Percentiles rank a stretch among this genome's conserved stretches.
These are phyloP conservation scores for Ilyonectria sp. DNA, from an alignment of 2,329 filamentous ascomycete genomes.

Conservation along the genomic window DNA sequence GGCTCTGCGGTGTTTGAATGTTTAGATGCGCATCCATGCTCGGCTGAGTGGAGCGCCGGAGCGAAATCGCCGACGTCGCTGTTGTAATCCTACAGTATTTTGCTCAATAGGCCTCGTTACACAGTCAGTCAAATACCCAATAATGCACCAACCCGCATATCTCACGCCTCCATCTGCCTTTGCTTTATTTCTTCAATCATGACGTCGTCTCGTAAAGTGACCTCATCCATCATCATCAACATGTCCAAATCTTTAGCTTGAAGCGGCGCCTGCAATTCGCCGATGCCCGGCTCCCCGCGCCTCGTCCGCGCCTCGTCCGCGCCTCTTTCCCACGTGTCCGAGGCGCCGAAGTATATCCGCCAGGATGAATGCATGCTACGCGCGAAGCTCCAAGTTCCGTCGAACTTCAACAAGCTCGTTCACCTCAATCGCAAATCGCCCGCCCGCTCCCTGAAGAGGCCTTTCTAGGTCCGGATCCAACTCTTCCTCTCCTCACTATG, in stretches of 20 bases:
- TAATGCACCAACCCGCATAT: too few relatives aligned
- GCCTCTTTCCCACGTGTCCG: conserved; percentile 11
- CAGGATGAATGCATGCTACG: conserved; percentile 6
- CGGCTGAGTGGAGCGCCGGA: conserved; percentile 43
- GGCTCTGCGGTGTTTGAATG: conserved; percentile 27
- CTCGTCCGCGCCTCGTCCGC: conserved; percentile 12
- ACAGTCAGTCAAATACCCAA: not conserved
- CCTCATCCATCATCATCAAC: conserved; percentile 1
- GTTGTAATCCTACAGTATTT: not conserved
- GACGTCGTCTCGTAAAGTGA: conserved; percentile 2
- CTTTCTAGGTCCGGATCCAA: not conserved
- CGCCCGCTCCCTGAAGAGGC: not conserved
- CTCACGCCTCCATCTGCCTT: not conserved
- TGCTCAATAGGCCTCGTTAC: not conserved
- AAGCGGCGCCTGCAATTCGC: conserved; percentile 15
- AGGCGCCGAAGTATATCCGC: conserved; percentile 27
- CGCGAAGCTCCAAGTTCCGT: conserved; percentile 12
- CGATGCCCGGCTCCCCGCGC: conserved; percentile 8
- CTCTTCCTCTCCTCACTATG: conserved; percentile 60
- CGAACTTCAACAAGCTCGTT: conserved; percentile 15
- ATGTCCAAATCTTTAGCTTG: not conserved
- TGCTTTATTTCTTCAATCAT: not conserved
- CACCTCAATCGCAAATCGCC: conserved; percentile 9
- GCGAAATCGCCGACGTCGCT: conserved; percentile 40
- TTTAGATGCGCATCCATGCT: conserved; percentile 36